phyloP scores from a whole-genome alignment of 2,329 filamentous ascomycete species.

The Graphiopsis chlorocephala region DNA sequence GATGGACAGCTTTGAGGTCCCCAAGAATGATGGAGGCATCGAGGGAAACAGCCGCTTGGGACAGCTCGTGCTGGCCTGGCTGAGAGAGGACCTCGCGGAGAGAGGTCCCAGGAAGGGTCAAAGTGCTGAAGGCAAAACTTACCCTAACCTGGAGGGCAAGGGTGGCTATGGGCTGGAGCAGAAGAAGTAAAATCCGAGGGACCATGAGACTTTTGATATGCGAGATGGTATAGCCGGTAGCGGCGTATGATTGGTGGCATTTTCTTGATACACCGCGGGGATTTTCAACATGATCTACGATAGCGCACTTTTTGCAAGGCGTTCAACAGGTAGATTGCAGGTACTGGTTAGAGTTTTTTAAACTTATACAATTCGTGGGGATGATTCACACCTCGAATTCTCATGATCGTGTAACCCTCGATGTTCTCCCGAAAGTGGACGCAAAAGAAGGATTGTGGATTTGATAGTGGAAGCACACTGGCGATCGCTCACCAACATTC shows the following conservation, averaged over 20 bases:
- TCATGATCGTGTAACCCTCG: background rate
- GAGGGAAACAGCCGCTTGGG: constrained; percentile 80
- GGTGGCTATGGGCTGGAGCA: constrained; percentile 64
- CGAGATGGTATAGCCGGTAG: background rate
- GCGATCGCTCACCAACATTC: too few species aligned
- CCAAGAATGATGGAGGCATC: constrained; percentile 43
- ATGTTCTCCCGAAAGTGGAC: too few species aligned
- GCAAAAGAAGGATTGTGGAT: too few species aligned
- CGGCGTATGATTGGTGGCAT: background rate
- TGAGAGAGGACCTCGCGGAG: constrained; percentile 74
- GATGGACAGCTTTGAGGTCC: constrained; percentile 66
- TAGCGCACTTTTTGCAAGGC: background rate
- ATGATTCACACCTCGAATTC: background rate
- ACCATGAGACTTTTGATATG: background rate
- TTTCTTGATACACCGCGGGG: background rate
- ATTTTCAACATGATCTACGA: background rate
- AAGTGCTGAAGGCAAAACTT: constrained; percentile 64
- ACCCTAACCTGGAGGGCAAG: constrained; percentile 56
- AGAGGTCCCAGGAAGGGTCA: constrained; percentile 70
- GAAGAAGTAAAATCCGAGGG: constrained; percentile 16
- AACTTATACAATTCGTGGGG: background rate
- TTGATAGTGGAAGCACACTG: too few species aligned
- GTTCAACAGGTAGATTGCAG: constrained; percentile 14
- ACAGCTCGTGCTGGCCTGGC: constrained; percentile 83
- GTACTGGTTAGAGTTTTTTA: background rate